Base-by-base conservation (phyloP, 805 yeast genomes). In the Cyberlindnera subsufficiens region DNA sequence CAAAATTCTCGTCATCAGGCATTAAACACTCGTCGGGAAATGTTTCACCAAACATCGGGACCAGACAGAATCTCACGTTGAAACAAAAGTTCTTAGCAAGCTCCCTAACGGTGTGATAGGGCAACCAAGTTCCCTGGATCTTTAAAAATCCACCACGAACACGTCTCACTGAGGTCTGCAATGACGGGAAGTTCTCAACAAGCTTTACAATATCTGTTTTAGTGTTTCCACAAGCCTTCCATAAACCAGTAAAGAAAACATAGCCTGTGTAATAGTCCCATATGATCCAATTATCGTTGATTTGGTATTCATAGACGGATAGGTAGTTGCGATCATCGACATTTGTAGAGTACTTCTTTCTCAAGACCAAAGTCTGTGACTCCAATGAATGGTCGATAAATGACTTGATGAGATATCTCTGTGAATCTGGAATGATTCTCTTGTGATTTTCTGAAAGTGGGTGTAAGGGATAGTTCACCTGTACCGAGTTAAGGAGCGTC, bases 121-220 rank as follows among this genome's bases (percentile, higher is more conserved):
- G 91, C 32, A 88, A 65, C 96, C 96, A 90, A 8, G 96, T 87
- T 4, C 97, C 97, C 65, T 89, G 97, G 51, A 90, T 87, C 67
- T 88, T 88, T 50, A 89, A 72, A 55, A 79, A 87, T 3, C 96
- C 97, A 37, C 97, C 97, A 42, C 96, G 69, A 14, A 89, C 87
- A 39, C 96, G 74, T 53, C 78, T 78, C 30, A 67, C 56, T 13
- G 61, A 50, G 5, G 55, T 43, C 5, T 52, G 35, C 4, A 51
- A 43, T 32, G 53, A 51, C 2, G 59, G 58, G 18, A 52, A 47
- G 34, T 47, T 49, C 29, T 53, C 61, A n/a, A 86, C 66, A 35
- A 86, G 65, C 60, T 80, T 80, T 42, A 82, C 86, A 35, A 85
- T 83, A 58, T 85, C 93, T 3, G 91, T 87, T 62, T 85, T 86